Base-by-base conservation (phyloP, 495 filamentous ascomycete genomes). In the Xeromyces bisporus region DNA sequence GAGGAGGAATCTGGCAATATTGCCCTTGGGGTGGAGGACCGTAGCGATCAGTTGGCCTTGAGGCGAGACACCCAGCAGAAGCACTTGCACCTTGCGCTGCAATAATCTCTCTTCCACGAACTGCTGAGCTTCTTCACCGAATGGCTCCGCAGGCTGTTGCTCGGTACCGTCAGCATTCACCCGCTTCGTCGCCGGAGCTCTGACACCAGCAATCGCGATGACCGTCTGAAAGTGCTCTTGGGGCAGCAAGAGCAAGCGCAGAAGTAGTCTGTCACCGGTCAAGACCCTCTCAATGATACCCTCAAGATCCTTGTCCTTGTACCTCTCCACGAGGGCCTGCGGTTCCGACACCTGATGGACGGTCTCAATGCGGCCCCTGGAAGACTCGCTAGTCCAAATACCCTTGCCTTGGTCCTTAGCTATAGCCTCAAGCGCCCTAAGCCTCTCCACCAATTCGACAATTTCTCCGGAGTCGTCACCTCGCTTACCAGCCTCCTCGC, bases 281-380 rank as follows among this genome's bases (percentile, higher is more conserved):
- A 96, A 60, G 26, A 96, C 81, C 40, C 78, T 73, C 66, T 99
- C 91, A 27, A 96, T 67, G 25, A 81, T 73, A 33, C 69, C 80
- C 42, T 91, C 73, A 10, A 96, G 55, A 6, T 64, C 58, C 51
- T 83, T 70, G 30, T 75, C 78, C 60, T 86, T 89, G 57, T 72
- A 77, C 39, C 77, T 57, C 18, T 80, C 71, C 7, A 83, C 60
- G 47, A 94, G 78, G 7, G 50, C 55, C 44, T 84, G 71, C 8
- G 77, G 60, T 37, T 82, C 69, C 16, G 71, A 64, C 9, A 87
- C 47, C 42, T 93, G 89, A 42, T 91, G 82, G 39, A 64, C 66
- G 13, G 76, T 80, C 37, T 87, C 73, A 33, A 91, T 76, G 15
- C 57, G 56, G 26, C 71, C 77, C 16, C 53, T 47, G 31, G 66